Percentiles rank a stretch among this genome's conserved stretches.
Conservation (phyloP, 1,139 yeast species). For the Taphrina wiesneri region DNA sequence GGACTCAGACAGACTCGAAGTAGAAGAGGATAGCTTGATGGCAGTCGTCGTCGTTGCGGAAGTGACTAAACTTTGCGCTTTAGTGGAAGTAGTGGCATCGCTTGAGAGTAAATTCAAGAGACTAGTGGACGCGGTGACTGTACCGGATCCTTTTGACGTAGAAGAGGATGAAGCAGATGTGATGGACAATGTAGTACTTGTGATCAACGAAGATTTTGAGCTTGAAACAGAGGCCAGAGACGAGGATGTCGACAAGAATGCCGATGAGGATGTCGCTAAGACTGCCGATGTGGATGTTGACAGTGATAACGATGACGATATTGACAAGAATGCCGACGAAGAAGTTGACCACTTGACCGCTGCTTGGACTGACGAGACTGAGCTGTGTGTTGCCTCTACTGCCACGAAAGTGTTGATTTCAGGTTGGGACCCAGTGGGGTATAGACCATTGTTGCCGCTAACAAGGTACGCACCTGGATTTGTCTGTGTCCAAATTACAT, state of each 20-base stretch:
- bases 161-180: neutral
- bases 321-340: too few species aligned
- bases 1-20: neutral
- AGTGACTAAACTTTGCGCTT: neutral
- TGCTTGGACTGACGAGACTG: too few species aligned
- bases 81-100: neutral
- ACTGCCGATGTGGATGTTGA: too few species aligned
- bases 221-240: neutral
- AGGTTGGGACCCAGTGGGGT: neutral
- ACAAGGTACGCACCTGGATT: constrained; percentile 10
- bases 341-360: too few species aligned
- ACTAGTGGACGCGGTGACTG: neutral
- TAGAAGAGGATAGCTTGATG: neutral
- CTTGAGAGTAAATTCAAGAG: neutral
- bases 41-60: neutral
- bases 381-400: neutral
- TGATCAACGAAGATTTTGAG: neutral
- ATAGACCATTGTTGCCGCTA: neutral
- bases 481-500: constrained; percentile 17
- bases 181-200: neutral
- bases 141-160: neutral
- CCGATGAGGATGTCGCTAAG: too few species aligned
- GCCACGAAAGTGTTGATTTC: constrained; percentile 19
- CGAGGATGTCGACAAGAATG: too few species aligned
- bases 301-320: too few species aligned